A percentile compares a stretch with the other conserved stretches of the same genome.
Conservation (phyloP, 805 yeast genomes). For the Candida chauliodis region DNA sequence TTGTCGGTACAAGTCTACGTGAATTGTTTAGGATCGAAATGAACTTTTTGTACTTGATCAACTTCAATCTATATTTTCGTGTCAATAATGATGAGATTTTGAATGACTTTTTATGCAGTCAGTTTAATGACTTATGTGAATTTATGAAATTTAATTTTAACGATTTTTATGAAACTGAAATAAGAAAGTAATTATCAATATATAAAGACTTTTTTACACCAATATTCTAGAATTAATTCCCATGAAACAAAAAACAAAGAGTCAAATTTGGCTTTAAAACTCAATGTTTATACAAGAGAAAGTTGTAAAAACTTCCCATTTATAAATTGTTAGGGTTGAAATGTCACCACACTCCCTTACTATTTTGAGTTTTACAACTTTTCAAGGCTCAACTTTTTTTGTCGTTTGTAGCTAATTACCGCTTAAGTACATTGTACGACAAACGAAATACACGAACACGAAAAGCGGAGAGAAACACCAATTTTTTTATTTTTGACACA, state of each 20-base stretch:
- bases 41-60: conserved; percentile 36
- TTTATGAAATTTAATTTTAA: conserved; percentile 14
- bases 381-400: too few species aligned
- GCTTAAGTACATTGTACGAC: too few species aligned
- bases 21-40: conserved; percentile 39
- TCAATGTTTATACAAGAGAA: background rate
- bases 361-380: too few species aligned
- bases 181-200: background rate
- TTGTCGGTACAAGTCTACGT: conserved; percentile 37
- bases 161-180: conserved; percentile 5
- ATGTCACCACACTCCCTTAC: too few species aligned
- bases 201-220: background rate
- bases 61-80: conserved; percentile 25
- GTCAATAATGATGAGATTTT: conserved; percentile 33
- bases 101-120: conserved; percentile 26
- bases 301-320: too few species aligned
- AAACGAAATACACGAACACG: too few species aligned
- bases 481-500: too few species aligned
- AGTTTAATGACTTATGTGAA: conserved; percentile 27
- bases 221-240: too few species aligned
- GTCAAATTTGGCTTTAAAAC: background rate
- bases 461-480: too few species aligned
- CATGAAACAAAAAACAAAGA: too few species aligned
- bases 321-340: too few species aligned
- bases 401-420: too few species aligned